These are phyloP conservation scores for Ganoderma meredithae DNA, from an alignment of 1,284 basidiomycete species.

Conservation along the genomic window DNA sequence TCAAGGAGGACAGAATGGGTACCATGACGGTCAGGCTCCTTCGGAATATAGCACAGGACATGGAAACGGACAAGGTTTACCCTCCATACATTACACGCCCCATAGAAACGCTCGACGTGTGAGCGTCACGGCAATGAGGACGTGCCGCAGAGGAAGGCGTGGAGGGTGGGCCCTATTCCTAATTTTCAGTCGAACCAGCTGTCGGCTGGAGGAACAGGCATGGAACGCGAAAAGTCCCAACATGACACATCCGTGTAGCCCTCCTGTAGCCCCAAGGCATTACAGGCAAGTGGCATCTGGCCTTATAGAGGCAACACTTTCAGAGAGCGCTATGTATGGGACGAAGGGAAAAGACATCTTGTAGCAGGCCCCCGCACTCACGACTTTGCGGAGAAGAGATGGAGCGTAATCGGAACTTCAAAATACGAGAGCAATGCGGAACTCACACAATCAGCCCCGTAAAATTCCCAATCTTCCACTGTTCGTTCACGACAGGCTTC, in stretches of 20 bases:
- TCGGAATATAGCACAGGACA: neutral
- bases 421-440: neutral
- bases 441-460: slow-evolving; percentile 78
- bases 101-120: neutral
- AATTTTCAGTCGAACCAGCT: no score
- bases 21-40: neutral
- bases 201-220: neutral
- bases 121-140: neutral
- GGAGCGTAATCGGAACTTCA: no score
- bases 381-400: no score
- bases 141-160: neutral
- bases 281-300: neutral
- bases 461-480: slow-evolving; percentile 59
- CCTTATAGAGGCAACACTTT: neutral
- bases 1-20: neutral
- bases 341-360: neutral
- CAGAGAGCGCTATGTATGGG: neutral
- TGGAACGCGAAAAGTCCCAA: neutral
- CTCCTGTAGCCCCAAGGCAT: neutral
- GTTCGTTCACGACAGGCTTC: slow-evolving; percentile 51
- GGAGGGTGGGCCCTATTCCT: no score
- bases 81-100: no score
- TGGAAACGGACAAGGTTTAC: neutral
- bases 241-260: no score
- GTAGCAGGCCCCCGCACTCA: neutral